Evolutionary conservation across 1,284 basidiomycete genomes (phyloP).

Genomic region (Ustilago crameri): DNA sequence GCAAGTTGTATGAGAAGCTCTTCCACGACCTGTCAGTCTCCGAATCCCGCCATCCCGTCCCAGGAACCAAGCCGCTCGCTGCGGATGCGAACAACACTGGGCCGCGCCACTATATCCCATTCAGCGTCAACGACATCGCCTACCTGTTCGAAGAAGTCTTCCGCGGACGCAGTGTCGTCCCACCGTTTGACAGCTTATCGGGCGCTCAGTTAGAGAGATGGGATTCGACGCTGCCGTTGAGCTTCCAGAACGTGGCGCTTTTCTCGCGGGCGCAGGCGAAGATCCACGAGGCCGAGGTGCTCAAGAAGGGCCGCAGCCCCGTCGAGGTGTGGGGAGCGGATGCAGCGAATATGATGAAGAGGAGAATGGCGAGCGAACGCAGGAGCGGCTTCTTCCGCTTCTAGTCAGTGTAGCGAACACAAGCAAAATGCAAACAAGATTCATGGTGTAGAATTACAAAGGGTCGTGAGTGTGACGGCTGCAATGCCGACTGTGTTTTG

Average conservation of each 20-base stretch:
- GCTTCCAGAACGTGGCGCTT: constrained; percentile 63
- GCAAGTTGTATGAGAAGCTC: constrained; percentile 62
- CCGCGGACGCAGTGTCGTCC: constrained; percentile 57
- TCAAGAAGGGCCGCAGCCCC: constrained; percentile 53
- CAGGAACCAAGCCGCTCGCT: constrained; percentile 6
- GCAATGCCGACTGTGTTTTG: not conserved
- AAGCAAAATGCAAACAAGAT: not conserved
- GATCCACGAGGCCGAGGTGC: constrained; percentile 57
- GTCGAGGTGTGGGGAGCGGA: constrained; percentile 62
- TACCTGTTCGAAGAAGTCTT: constrained; percentile 66
- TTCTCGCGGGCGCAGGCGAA: constrained; percentile 59
- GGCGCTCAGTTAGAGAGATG: constrained; percentile 57
- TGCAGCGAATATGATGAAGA: constrained; percentile 51
- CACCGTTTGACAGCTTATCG: constrained; percentile 56
- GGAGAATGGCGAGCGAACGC: constrained; percentile 58
- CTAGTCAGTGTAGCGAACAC: constrained; percentile 6
- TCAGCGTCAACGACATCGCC: constrained; percentile 61
- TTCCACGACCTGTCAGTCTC: constrained; percentile 42
- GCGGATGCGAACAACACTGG: constrained; percentile 9
- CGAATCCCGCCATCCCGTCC: constrained; percentile 35
- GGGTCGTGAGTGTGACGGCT: not conserved
- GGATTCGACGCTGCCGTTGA: constrained; percentile 62
- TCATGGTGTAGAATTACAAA: constrained; percentile 17
- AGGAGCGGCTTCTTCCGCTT: constrained; percentile 50
- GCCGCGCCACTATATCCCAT: constrained; percentile 50